These are phyloP conservation scores for Gypsophila paniculata DNA, from an alignment of 179 eudicot genomes.

Conservation along the genomic window DNA sequence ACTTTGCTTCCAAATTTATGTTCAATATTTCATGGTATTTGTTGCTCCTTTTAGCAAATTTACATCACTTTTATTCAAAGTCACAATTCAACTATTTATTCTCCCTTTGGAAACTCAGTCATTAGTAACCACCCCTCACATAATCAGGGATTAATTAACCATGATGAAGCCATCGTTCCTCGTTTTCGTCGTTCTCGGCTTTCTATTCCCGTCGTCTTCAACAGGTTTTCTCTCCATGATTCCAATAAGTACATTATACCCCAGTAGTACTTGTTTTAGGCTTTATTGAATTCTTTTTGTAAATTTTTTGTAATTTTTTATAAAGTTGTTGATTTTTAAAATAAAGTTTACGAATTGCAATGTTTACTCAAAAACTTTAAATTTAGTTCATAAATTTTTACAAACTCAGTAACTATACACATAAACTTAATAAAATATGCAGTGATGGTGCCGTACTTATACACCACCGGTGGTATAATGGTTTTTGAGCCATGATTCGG, in stretches of 20 bases:
- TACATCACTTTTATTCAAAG: neutral
- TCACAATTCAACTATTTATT: neutral
- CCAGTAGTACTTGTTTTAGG: neutral
- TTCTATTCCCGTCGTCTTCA: neutral
- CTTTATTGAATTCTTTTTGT: neutral
- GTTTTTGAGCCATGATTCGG: too few species aligned
- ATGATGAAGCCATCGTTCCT: slow-evolving; percentile 2
- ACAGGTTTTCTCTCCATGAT: neutral
- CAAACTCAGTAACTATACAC: too few species aligned
- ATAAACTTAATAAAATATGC: too few species aligned
- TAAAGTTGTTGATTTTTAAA: too few species aligned
- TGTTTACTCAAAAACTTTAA: too few species aligned
- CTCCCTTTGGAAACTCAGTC: slow-evolving; percentile 6
- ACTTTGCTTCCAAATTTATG: too few species aligned
- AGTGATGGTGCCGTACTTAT: too few species aligned
- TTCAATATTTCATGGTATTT: neutral
- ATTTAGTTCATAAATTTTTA: too few species aligned
- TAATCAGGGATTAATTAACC: neutral
- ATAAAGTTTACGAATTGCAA: too few species aligned
- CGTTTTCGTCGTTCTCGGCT: neutral
- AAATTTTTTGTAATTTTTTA: too few species aligned
- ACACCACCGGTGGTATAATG: too few species aligned
- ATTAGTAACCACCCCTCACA: neutral
- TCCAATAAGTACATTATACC: too few species aligned
- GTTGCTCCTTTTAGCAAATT: neutral